phyloP scores from a whole-genome alignment of 2,329 filamentous ascomycete species.

The Verticillium albo-atrum region DNA sequence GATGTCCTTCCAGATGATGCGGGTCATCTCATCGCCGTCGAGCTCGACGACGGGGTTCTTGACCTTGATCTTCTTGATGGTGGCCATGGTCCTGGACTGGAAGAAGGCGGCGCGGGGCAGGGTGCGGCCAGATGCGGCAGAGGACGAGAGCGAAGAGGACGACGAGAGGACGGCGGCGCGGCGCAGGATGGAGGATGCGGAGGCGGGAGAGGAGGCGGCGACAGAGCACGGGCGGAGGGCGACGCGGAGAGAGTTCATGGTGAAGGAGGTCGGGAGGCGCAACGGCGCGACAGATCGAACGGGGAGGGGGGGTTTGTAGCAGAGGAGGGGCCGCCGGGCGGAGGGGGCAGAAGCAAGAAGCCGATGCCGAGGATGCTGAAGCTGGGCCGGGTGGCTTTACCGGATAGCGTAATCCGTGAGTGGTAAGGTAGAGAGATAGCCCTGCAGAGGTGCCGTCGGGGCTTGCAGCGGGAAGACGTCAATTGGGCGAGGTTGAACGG shows the following conservation, averaged over 20 bases:
- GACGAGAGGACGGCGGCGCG: constrained; percentile 9
- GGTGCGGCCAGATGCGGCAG: constrained; percentile 7
- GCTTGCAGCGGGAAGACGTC: neutral
- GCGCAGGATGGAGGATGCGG: constrained; percentile 2
- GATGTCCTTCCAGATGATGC: constrained; percentile 98
- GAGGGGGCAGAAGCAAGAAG: neutral
- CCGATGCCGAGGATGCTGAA: neutral
- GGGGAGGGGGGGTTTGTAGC: neutral
- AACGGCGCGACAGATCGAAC: neutral
- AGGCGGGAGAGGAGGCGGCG: constrained; percentile 1
- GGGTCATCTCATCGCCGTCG: constrained; percentile 93
- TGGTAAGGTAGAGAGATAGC: neutral
- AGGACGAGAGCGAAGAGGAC: constrained; percentile 6
- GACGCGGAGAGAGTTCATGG: constrained; percentile 1
- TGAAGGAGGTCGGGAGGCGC: neutral
- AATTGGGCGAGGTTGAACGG: neutral
- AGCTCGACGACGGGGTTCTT: constrained; percentile 98
- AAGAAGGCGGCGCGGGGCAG: constrained; percentile 7
- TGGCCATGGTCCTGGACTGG: constrained; percentile 46
- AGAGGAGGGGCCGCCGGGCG: neutral
- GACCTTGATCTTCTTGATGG: constrained; percentile 87
- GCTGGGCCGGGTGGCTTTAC: neutral
- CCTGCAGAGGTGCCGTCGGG: neutral
- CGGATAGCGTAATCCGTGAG: neutral
- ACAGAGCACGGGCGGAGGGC: constrained; percentile 1